Conservation (phyloP, 2,329 filamentous ascomycete species). For the Cladophialophora bantiana region DNA sequence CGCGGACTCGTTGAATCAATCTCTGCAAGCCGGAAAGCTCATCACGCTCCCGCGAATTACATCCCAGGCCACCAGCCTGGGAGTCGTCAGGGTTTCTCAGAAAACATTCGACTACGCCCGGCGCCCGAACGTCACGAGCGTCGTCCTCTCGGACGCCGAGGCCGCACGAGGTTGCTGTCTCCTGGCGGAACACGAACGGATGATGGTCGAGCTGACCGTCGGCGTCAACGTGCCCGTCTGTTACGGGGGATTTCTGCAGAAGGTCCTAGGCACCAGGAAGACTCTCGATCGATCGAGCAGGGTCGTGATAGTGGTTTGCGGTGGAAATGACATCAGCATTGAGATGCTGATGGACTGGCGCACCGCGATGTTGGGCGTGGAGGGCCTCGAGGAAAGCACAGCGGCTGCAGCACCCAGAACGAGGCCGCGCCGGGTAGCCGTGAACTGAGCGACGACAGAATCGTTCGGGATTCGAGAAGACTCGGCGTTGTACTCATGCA, state of each 20-base stretch:
- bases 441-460: neutral
- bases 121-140: constrained; percentile 58
- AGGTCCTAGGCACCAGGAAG: neutral
- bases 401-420: neutral
- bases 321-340: constrained; percentile 71
- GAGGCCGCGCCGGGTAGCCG: neutral
- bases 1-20: constrained; percentile 71
- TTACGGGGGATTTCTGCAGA: constrained; percentile 11
- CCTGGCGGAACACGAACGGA: constrained; percentile 79
- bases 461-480: neutral
- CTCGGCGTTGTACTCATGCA: neutral
- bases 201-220: constrained; percentile 84
- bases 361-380: constrained; percentile 8
- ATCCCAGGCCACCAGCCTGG: constrained; percentile 75
- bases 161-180: constrained; percentile 77
- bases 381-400: neutral
- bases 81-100: constrained; percentile 71
- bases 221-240: constrained; percentile 70
- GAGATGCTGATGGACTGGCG: constrained; percentile 66
- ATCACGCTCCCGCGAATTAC: constrained; percentile 74
- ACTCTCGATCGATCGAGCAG: constrained; percentile 69
- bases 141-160: constrained; percentile 75
- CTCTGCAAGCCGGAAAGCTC: constrained; percentile 61
- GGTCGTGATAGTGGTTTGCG: constrained; percentile 85
- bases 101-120: constrained; percentile 70